Evolutionary conservation across 1,284 basidiomycete species (phyloP).

Genomic region (Moniliella sp.): DNA sequence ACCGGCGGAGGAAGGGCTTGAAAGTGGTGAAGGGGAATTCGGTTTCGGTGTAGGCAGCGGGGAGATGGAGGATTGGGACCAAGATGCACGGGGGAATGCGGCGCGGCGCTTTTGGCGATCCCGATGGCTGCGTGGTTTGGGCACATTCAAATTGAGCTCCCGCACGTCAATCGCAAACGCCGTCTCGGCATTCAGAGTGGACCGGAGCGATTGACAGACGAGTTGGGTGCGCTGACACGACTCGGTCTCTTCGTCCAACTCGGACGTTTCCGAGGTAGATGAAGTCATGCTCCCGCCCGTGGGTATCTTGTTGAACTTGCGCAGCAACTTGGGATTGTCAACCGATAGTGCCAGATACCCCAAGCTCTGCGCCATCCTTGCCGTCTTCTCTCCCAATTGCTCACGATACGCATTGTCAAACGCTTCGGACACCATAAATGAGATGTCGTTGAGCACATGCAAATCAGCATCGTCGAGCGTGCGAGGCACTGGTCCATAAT

Average conservation of each 20-base stretch:
- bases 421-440: constrained; percentile 12
- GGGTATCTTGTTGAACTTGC: neutral
- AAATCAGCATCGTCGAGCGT: constrained; percentile 9
- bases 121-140: no score
- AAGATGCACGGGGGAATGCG: no score
- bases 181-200: neutral
- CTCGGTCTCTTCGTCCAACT: neutral
- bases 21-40: no score
- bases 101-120: no score
- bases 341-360: constrained; percentile 6
- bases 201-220: neutral
- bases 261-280: no score
- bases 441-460: constrained; percentile 10
- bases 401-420: constrained; percentile 13
- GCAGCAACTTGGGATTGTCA: constrained; percentile 5
- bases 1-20: no score
- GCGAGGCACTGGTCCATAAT: constrained; percentile 12
- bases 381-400: constrained; percentile 5
- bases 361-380: constrained; percentile 10
- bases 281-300: neutral
- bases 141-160: no score
- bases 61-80: no score
- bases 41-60: no score
- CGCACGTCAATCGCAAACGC: neutral
- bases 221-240: neutral